Percentiles rank a stretch among this genome's conserved stretches.
These are phyloP conservation scores for Hysterium pulicare DNA, from an alignment of 2,329 filamentous ascomycete genomes.

Conservation along the genomic window DNA sequence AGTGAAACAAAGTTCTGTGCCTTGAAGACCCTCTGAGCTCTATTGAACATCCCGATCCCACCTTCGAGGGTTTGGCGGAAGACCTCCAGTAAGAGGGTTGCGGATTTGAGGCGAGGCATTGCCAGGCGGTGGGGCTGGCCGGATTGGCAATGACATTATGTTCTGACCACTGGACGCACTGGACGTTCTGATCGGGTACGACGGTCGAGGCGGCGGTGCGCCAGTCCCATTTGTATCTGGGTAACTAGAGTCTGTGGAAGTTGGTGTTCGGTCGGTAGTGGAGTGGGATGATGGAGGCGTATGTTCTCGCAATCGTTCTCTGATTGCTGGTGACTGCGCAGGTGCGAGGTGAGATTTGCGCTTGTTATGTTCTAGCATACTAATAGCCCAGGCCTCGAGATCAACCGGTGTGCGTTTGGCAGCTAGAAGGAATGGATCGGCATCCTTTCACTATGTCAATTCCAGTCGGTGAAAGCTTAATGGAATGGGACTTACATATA, in stretches of 20 bases:
- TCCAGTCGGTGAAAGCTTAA: background rate
- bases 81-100: constrained; percentile 21
- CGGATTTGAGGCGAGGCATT: constrained; percentile 24
- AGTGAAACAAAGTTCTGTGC: too few species aligned
- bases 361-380: constrained; percentile 91
- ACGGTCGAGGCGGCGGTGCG: constrained; percentile 33
- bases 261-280: constrained; percentile 14
- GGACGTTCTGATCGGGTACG: constrained; percentile 42
- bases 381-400: constrained; percentile 86
- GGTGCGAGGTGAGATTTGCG: constrained; percentile 90
- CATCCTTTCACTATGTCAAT: constrained; percentile 59
- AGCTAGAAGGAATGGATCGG: constrained; percentile 90
- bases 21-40: too few species aligned
- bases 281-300: constrained; percentile 25
- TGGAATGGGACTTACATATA: constrained; percentile 71
- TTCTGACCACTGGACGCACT: constrained; percentile 36
- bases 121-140: constrained; percentile 38
- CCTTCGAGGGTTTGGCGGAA: constrained; percentile 27
- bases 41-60: constrained; percentile 31
- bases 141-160: constrained; percentile 45
- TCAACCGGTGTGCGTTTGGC: constrained; percentile 96
- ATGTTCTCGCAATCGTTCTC: constrained; percentile 36
- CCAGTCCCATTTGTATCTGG: constrained; percentile 21
- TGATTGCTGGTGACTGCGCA: constrained; percentile 62
- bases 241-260: constrained; percentile 18